A percentile compares a stretch with the other conserved stretches of the same genome.
phyloP scores from a whole-genome alignment of 306 rosid genomes.

The Lathyrus tuberosus region DNA sequence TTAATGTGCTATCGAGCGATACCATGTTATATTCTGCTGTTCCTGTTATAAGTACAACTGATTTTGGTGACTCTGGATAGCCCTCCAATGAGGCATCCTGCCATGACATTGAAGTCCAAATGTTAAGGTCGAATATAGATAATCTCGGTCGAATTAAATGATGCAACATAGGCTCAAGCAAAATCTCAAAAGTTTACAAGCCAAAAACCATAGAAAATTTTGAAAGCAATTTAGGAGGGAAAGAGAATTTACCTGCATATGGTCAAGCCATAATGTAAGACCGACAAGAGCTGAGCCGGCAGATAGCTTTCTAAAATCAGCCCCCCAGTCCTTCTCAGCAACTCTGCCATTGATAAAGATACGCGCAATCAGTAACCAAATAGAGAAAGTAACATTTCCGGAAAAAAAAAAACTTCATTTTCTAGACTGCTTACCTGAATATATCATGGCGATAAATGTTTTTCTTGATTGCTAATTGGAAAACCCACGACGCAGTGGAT shows the following conservation, averaged over 20 bases:
- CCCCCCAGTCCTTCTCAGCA: constrained; percentile 93
- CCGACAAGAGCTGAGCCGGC: constrained; percentile 96
- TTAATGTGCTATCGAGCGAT: constrained; percentile 80
- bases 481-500: constrained; percentile 95
- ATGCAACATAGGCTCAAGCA: background rate
- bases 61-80: constrained; percentile 84
- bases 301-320: constrained; percentile 93
- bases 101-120: constrained; percentile 28
- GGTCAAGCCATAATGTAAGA: constrained; percentile 97
- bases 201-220: constrained; percentile 20
- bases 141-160: background rate
- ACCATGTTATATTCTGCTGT: constrained; percentile 87
- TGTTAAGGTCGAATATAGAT: constrained; percentile 32
- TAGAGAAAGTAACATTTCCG: background rate
- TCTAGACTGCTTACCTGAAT: constrained; percentile 59
- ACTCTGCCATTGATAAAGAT: constrained; percentile 60
- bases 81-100: constrained; percentile 98
- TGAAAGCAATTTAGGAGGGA: constrained; percentile 26
- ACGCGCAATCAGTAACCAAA: constrained; percentile 34
- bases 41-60: constrained; percentile 92
- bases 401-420: background rate
- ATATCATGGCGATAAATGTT: constrained; percentile 67
- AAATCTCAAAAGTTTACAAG: background rate
- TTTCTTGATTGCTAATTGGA: constrained; percentile 82
- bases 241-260: constrained; percentile 80